These are phyloP conservation scores for Salix viminalis DNA, from an alignment of 345 rosid species.

Conservation along the genomic window DNA sequence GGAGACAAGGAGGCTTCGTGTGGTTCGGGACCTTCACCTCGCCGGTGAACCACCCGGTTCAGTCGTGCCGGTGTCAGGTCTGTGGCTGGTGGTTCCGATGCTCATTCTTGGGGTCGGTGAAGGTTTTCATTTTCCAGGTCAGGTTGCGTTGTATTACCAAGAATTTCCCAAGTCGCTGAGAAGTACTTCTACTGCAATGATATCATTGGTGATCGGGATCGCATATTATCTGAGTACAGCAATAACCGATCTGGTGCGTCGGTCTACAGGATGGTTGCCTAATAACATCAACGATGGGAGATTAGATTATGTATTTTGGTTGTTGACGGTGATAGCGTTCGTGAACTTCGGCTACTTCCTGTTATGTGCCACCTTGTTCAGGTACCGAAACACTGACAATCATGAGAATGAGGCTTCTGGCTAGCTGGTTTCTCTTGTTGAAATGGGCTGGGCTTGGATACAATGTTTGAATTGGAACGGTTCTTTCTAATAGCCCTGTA, in stretches of 20 bases:
- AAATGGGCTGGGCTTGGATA: not conserved
- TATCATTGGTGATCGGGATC: conserved; percentile 34
- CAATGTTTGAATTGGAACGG: not conserved
- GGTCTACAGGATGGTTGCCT: conserved; percentile 43
- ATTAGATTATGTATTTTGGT: conserved; percentile 43
- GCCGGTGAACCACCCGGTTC: not conserved
- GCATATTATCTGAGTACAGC: conserved; percentile 37
- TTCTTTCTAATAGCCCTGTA: not conserved
- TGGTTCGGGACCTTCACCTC: not conserved
- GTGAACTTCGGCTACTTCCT: conserved; percentile 47
- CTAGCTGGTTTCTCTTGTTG: not conserved
- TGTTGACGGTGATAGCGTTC: conserved; percentile 26
- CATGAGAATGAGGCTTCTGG: not conserved
- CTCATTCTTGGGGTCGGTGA: conserved; percentile 15
- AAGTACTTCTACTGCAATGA: conserved; percentile 47
- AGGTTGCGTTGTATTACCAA: conserved; percentile 35
- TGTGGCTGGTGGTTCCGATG: conserved; percentile 7
- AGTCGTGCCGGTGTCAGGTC: not conserved
- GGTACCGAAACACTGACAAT: conserved; percentile 18
- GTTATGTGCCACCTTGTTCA: conserved; percentile 31
- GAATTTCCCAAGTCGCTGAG: conserved; percentile 41
- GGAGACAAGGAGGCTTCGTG: conserved; percentile 1
- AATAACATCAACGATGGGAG: conserved; percentile 46
- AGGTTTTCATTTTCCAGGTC: conserved; percentile 47
- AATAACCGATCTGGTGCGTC: conserved; percentile 31